These are phyloP conservation scores for Penicillium sp. DNA, from an alignment of 2,329 filamentous ascomycete genomes.

Conservation along the genomic window DNA sequence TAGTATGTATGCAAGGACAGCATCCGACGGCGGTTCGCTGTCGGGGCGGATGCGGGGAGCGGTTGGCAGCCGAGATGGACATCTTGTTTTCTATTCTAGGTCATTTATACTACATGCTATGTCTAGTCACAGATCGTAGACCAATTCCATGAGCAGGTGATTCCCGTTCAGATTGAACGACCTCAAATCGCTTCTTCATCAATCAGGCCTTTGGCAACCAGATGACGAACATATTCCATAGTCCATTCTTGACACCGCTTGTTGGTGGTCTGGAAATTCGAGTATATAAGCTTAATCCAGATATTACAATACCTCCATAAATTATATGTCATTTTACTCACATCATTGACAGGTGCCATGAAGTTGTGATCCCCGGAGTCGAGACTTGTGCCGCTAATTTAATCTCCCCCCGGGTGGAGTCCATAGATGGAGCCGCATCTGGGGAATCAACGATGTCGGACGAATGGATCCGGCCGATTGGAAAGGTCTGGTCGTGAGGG, in stretches of 20 bases:
- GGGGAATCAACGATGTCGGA: conserved; percentile 22
- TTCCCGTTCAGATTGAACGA: conserved; percentile 33
- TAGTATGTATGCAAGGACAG: neutral
- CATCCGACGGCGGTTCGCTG: conserved; percentile 2
- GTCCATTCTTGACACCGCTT: conserved; percentile 38
- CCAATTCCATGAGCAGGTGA: conserved; percentile 32
- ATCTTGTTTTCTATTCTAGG: neutral
- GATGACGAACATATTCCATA: conserved; percentile 31
- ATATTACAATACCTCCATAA: neutral
- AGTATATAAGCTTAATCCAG: neutral
- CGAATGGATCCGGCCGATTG: conserved; percentile 27
- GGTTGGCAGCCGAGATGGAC: neutral
- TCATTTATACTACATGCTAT: neutral
- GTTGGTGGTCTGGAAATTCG: conserved; percentile 29
- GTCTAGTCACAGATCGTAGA: conserved; percentile 13
- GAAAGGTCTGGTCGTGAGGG: conserved; percentile 10
- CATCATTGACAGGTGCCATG: conserved; percentile 37
- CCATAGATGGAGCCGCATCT: conserved; percentile 6
- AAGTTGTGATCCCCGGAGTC: conserved; percentile 35
- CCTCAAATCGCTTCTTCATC: conserved; percentile 22
- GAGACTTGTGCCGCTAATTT: conserved; percentile 33
- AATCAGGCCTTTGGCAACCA: conserved; percentile 26
- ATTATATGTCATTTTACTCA: conserved; percentile 10
- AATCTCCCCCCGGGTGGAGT: conserved; percentile 25
- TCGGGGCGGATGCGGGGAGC: conserved; percentile 10